Conservation (phyloP, 2,329 filamentous ascomycete genomes). For the Colletotrichum sp. region DNA sequence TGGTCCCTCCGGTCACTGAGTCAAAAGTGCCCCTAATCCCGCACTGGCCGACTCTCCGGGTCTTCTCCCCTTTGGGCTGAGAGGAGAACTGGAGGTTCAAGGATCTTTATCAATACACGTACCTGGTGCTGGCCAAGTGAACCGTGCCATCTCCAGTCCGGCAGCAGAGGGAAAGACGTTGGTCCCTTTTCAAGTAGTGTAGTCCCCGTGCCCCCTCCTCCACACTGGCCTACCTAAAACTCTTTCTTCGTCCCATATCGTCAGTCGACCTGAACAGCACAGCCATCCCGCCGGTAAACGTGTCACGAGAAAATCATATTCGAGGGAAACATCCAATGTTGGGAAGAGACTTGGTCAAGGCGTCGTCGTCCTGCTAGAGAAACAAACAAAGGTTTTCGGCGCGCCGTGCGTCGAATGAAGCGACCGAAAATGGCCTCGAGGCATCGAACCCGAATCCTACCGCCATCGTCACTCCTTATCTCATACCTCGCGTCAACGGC, state of each 20-base stretch:
- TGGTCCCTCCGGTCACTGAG: conserved; percentile 12
- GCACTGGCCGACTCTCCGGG: conserved; percentile 2
- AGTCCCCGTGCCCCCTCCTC: conserved; percentile 8
- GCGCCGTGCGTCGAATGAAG: conserved; percentile 1
- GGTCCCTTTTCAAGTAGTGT: conserved; percentile 5
- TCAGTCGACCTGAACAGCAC: background rate
- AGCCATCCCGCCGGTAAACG: background rate
- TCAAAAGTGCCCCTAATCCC: conserved; percentile 14
- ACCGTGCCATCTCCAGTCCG: background rate
- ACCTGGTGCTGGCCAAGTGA: background rate
- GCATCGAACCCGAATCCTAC: background rate
- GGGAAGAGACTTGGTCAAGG: background rate
- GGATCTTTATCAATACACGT: conserved; percentile 5
- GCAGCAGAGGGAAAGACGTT: background rate
- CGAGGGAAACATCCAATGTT: background rate
- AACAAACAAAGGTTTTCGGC: background rate
- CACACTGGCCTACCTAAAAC: conserved; percentile 14
- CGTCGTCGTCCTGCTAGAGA: conserved; percentile 1
- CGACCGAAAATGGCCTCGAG: conserved; percentile 10
- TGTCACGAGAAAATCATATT: background rate
- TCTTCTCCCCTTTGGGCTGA: background rate
- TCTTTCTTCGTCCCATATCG: conserved; percentile 10
- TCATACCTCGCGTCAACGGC: conserved; percentile 1
- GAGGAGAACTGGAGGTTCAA: background rate
- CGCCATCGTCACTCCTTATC: conserved; percentile 4